phyloP scores from a whole-genome alignment of 768 basidiomycete species.

The Mycena sanguinolenta region DNA sequence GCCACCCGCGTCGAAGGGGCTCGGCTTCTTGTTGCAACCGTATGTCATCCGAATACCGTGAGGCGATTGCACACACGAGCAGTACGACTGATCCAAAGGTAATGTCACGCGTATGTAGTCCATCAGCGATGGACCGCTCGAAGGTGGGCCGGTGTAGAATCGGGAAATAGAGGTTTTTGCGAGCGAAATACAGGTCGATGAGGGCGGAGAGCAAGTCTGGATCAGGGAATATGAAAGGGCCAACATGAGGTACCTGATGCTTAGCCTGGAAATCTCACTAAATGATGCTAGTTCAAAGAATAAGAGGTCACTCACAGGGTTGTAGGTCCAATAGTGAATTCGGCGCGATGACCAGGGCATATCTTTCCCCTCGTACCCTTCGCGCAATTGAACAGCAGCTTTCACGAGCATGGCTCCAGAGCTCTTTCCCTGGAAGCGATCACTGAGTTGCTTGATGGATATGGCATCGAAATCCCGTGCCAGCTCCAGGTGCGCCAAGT shows the following conservation, averaged over 20 bases:
- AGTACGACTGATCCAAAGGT: slow-evolving; percentile 73
- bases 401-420: slow-evolving; percentile 19
- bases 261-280: not conserved
- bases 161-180: slow-evolving; percentile 70
- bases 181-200: slow-evolving; percentile 73
- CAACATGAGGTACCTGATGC: slow-evolving; percentile 7
- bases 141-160: slow-evolving; percentile 83
- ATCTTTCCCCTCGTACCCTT: slow-evolving; percentile 13
- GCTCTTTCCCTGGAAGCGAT: slow-evolving; percentile 23
- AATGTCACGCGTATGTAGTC: slow-evolving; percentile 58
- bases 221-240: slow-evolving; percentile 60
- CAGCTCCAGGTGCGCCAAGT: not conserved
- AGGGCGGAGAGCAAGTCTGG: slow-evolving; percentile 65
- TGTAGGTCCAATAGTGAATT: slow-evolving; percentile 20
- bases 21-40: slow-evolving; percentile 47
- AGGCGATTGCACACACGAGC: slow-evolving; percentile 65
- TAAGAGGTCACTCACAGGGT: not conserved
- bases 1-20: slow-evolving; percentile 35
- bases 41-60: slow-evolving; percentile 52
- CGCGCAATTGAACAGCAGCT: slow-evolving; percentile 9
- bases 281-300: not conserved
- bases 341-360: slow-evolving; percentile 13
- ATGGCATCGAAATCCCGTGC: not conserved
- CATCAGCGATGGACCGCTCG: slow-evolving; percentile 60
- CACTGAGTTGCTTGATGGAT: not conserved